Conservation (phyloP, 1,139 yeast genomes). For the Yamadazyma dushanensis region DNA sequence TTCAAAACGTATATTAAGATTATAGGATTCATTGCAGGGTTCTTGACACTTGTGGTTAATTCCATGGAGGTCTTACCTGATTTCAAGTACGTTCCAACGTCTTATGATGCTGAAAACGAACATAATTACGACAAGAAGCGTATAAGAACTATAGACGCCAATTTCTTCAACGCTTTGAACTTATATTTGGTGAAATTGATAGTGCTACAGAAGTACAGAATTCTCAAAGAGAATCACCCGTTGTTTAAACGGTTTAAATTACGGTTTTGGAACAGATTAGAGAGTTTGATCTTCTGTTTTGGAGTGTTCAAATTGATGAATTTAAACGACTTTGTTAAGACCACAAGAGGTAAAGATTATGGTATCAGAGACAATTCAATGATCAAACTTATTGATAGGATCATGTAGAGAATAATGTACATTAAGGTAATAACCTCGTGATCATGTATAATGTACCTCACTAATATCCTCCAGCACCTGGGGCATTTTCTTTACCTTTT, state of each 20-base stretch:
- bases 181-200: slow-evolving; percentile 37
- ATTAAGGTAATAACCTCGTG: neutral
- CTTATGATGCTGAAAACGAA: slow-evolving; percentile 15
- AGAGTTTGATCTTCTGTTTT: slow-evolving; percentile 35
- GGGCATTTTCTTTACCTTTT: slow-evolving; percentile 69
- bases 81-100: slow-evolving; percentile 20
- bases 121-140: slow-evolving; percentile 11
- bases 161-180: slow-evolving; percentile 31
- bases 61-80: slow-evolving; percentile 27
- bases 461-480: slow-evolving; percentile 54
- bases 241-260: slow-evolving; percentile 25
- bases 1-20: slow-evolving; percentile 36
- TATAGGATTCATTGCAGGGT: slow-evolving; percentile 38
- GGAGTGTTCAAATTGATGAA: slow-evolving; percentile 45
- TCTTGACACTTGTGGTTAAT: slow-evolving; percentile 29
- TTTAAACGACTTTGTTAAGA: slow-evolving; percentile 33
- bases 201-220: slow-evolving; percentile 45
- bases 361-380: slow-evolving; percentile 19
- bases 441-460: no score
- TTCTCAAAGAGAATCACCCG: slow-evolving; percentile 41
- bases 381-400: slow-evolving; percentile 21
- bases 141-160: slow-evolving; percentile 27
- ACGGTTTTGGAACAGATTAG: slow-evolving; percentile 35
- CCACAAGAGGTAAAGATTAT: slow-evolving; percentile 18
- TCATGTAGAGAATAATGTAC: slow-evolving; percentile 19